Evolutionary conservation across 441 rosid genomes (phyloP), one percentile per base, ranked within the genome.

Genomic region (Gossypium lobatum): DNA sequence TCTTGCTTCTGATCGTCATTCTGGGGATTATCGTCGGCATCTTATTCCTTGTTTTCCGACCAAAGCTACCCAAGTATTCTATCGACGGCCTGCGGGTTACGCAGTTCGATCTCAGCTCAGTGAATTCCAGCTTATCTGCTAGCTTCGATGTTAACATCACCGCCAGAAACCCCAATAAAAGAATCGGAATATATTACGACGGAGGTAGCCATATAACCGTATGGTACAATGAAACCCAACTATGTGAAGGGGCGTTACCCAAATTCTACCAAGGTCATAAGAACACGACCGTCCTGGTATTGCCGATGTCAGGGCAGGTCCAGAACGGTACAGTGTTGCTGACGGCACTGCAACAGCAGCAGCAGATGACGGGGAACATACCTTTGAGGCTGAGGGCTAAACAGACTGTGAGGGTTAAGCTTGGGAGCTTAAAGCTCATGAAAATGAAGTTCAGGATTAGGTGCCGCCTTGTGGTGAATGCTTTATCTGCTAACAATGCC

Each of bases 211-310:
- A 57, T 20, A 85, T 95, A 37, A 82, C 83, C 18, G 97, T 84
- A 11, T 88, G 73, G 70, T 91, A 87, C 78, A 31, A 52, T 2
- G 87, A 83, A 7, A 80, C 91, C 3, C 71, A 79, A 53, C 81
- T 95, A 6, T 84, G 92, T 26, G 76, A 88, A 71, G 97, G 99
- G 2, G 80, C 99, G 1, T 68, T 93, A 57, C 99, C 99, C 0
- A 89, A 88, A 76, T 95, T 95, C 78, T 95, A 93, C 81, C 99
- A 95, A 71, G 98, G 99, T 18, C 96, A 93, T 75, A 71, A 74
- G 81, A 94, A 92, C 72, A 92, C 95, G 3, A 92, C 98, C 0
- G 83, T 86, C 62, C 87, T 94, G 60, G 54, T 60, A 13, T 77
- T 95, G 64, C 80, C 82, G 39, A 66, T 95, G 84, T 65, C 84